Evolutionary conservation across 352 stramenopile genomes (phyloP).

Genomic region (Phytophthora melonis): DNA sequence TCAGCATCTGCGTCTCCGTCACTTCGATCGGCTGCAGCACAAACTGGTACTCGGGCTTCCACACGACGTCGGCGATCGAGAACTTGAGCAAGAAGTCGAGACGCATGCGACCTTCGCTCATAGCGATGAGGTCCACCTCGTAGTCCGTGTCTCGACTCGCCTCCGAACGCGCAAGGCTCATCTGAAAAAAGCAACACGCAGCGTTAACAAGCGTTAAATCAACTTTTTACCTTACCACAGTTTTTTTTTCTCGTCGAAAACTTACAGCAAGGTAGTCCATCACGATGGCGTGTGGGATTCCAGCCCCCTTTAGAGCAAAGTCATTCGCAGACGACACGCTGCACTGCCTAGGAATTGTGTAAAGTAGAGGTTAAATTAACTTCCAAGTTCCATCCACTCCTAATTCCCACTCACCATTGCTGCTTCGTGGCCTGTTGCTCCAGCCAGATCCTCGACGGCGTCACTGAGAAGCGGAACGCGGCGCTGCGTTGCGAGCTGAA

Average conservation of each 20-base stretch:
- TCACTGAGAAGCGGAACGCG: conserved; percentile 31
- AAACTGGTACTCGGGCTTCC: conserved; percentile 43
- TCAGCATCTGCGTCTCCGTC: conserved; percentile 38
- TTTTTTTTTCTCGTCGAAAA: not conserved
- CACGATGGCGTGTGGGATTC: conserved; percentile 36
- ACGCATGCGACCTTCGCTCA: conserved; percentile 36
- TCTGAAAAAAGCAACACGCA: conserved; percentile 15
- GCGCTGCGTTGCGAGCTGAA: conserved; percentile 30
- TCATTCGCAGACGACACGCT: conserved; percentile 36
- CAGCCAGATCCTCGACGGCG: conserved; percentile 23
- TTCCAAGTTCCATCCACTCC: not conserved
- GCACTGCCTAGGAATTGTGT: conserved; percentile 27
- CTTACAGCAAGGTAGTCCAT: conserved; percentile 40
- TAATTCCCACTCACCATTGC: conserved; percentile 16
- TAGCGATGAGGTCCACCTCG: conserved; percentile 35
- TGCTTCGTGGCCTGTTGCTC: conserved; percentile 33
- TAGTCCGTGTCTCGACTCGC: conserved; percentile 11
- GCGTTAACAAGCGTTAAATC: not conserved
- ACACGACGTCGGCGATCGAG: conserved; percentile 33
- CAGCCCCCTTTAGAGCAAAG: conserved; percentile 35
- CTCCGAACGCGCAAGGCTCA: conserved; percentile 17
- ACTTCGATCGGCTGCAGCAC: conserved; percentile 39
- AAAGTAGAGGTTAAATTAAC: not conserved
- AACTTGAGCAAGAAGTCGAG: conserved; percentile 37
- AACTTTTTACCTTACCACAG: not conserved